Evolutionary conservation across 106 monocot species (phyloP).

Genomic region (Vanilla planifolia): DNA sequence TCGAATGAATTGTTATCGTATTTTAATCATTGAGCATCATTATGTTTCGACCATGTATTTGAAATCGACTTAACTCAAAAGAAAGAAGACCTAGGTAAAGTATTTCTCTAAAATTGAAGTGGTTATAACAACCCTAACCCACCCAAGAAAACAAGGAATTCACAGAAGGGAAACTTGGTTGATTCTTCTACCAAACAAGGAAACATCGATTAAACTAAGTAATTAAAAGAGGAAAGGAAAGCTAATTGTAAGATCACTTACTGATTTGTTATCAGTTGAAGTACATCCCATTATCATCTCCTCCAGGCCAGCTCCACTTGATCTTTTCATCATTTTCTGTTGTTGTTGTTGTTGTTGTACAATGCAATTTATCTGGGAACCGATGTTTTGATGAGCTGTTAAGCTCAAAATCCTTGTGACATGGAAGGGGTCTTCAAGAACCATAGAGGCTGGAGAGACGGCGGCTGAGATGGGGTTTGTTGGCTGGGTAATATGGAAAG

Average conservation of each 20-base stretch:
- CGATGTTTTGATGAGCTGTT: background rate
- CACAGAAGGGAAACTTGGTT: background rate
- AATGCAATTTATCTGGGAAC: background rate
- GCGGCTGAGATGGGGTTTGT: constrained; percentile 45
- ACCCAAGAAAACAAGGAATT: constrained; percentile 10
- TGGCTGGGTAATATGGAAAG: constrained; percentile 42
- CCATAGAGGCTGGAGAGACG: constrained; percentile 29
- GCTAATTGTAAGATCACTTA: too few species aligned
- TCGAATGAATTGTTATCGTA: too few species aligned
- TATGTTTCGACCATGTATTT: too few species aligned
- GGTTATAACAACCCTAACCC: constrained; percentile 27
- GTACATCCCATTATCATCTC: constrained; percentile 90
- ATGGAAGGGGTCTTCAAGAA: constrained; percentile 38
- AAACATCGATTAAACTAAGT: background rate
- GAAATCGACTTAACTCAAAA: too few species aligned
- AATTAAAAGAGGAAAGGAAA: constrained; percentile 6
- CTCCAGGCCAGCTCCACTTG: constrained; percentile 61
- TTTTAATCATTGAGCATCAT: too few species aligned
- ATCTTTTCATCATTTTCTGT: constrained; percentile 54
- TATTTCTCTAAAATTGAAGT: too few species aligned
- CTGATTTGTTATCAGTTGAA: constrained; percentile 52
- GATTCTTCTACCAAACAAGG: background rate
- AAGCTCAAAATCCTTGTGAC: constrained; percentile 38
- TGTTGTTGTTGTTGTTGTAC: constrained; percentile 31
- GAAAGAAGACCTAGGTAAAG: too few species aligned